phyloP scores from a whole-genome alignment of 805 yeast species.

The Komagataella ulmi region DNA sequence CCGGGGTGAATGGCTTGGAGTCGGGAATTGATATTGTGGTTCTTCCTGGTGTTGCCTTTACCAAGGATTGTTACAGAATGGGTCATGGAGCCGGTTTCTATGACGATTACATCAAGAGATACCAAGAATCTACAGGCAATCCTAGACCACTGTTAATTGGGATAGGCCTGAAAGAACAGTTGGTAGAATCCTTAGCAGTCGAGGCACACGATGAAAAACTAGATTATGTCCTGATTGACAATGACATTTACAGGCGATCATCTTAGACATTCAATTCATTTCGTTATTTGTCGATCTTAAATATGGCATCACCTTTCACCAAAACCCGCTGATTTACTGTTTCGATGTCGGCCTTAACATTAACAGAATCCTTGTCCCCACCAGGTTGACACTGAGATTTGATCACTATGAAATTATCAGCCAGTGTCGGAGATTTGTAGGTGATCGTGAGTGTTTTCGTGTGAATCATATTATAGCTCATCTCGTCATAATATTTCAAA shows the following conservation, averaged over 20 bases:
- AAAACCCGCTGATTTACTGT: constrained; percentile 37
- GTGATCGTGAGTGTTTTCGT: constrained; percentile 33
- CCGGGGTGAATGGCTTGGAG: constrained; percentile 3
- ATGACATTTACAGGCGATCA: constrained; percentile 8
- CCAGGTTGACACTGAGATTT: constrained; percentile 27
- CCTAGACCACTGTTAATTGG: constrained; percentile 38
- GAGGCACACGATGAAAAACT: constrained; percentile 54
- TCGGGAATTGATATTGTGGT: constrained; percentile 55
- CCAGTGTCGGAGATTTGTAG: constrained; percentile 64
- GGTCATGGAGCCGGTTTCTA: constrained; percentile 95
- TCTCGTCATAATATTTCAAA: constrained; percentile 21
- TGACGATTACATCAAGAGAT: constrained; percentile 57
- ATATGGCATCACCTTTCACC: constrained; percentile 39
- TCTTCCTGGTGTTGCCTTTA: constrained; percentile 81
- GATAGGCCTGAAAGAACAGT: constrained; percentile 51
- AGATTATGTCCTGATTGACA: constrained; percentile 38
- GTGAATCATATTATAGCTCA: constrained; percentile 20
- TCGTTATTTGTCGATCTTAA: background rate
- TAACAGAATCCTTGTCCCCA: constrained; percentile 20
- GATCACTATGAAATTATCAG: constrained; percentile 63
- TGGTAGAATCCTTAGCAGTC: constrained; percentile 34
- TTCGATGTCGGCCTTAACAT: constrained; percentile 39
- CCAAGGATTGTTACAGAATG: constrained; percentile 32
- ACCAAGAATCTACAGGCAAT: constrained; percentile 18
- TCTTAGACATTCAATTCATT: background rate